Evolutionary conservation across 2,329 filamentous ascomycete species (phyloP).

Genomic region (Claviceps humidiphila): DNA sequence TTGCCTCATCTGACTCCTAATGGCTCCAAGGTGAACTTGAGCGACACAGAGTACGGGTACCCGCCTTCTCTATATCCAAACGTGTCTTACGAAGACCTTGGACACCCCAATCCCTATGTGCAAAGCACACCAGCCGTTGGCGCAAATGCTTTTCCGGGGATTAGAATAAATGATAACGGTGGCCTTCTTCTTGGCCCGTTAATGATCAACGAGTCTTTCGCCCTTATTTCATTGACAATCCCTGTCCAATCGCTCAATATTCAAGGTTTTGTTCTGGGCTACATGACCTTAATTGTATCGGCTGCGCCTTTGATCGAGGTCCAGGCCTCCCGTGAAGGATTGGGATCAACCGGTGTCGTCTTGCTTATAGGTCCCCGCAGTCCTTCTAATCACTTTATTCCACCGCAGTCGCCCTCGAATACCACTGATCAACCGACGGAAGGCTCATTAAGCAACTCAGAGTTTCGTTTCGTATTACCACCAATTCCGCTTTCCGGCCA

Average conservation of each 20-base stretch:
- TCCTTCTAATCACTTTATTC: slow-evolving; percentile 50
- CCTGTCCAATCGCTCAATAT: slow-evolving; percentile 54
- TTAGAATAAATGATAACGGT: slow-evolving; percentile 34
- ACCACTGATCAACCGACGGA: slow-evolving; percentile 26
- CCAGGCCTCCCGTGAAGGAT: slow-evolving; percentile 50
- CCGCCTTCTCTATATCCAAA: slow-evolving; percentile 66
- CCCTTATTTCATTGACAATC: slow-evolving; percentile 67
- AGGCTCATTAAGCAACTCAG: slow-evolving; percentile 25
- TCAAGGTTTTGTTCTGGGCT: slow-evolving; percentile 56
- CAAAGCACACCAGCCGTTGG: slow-evolving; percentile 28
- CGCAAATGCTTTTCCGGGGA: slow-evolving; percentile 36
- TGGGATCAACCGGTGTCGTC: slow-evolving; percentile 56
- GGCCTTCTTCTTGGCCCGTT: slow-evolving; percentile 68
- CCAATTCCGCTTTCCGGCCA: slow-evolving; percentile 28
- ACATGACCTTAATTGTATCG: slow-evolving; percentile 68
- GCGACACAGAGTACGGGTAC: slow-evolving; percentile 52
- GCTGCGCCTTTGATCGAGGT: slow-evolving; percentile 51
- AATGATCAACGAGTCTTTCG: slow-evolving; percentile 57
- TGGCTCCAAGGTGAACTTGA: slow-evolving; percentile 46
- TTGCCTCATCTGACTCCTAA: slow-evolving; percentile 49
- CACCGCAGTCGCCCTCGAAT: slow-evolving; percentile 31
- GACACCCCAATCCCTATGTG: slow-evolving; percentile 25
- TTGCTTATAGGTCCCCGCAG: slow-evolving; percentile 57
- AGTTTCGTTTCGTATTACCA: slow-evolving; percentile 48
- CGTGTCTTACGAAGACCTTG: slow-evolving; percentile 48